phyloP scores from a whole-genome alignment of 768 basidiomycete species.

The Tylopilus rubrobrunneus region DNA sequence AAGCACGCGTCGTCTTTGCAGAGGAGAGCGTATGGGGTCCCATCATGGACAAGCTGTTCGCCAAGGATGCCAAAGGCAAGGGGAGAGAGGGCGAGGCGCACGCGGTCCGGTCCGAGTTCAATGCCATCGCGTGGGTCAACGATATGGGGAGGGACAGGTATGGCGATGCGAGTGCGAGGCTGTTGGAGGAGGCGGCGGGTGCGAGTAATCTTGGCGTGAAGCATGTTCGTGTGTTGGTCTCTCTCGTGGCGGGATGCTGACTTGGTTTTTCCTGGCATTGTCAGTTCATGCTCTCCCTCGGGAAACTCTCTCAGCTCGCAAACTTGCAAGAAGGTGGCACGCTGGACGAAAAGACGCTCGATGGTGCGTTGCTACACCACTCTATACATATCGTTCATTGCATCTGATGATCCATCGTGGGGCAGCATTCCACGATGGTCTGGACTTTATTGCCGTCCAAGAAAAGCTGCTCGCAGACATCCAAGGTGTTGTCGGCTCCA shows the following conservation, averaged over 20 bases:
- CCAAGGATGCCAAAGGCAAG: conserved; percentile 22
- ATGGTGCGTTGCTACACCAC: conserved; percentile 39
- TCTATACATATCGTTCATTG: background rate
- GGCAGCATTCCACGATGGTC: conserved; percentile 76
- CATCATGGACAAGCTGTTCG: conserved; percentile 73
- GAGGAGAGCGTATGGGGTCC: conserved; percentile 59
- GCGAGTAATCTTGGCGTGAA: conserved; percentile 62
- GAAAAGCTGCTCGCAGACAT: conserved; percentile 64
- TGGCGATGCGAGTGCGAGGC: conserved; percentile 56
- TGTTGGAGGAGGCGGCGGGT: conserved; percentile 57
- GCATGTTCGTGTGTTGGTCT: conserved; percentile 53
- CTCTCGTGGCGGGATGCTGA: conserved; percentile 2
- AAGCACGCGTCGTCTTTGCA: conserved; percentile 76
- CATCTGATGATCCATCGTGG: conserved; percentile 6
- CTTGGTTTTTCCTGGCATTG: background rate
- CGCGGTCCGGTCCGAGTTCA: conserved; percentile 42
- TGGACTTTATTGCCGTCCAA: conserved; percentile 87
- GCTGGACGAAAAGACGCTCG: conserved; percentile 50
- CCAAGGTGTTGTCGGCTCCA: conserved; percentile 40
- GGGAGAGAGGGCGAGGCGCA: conserved; percentile 31
- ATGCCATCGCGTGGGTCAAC: conserved; percentile 80
- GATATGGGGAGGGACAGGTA: conserved; percentile 70
- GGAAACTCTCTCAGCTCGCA: conserved; percentile 80
- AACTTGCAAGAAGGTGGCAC: conserved; percentile 43
- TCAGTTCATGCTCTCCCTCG: conserved; percentile 87